phyloP scores from a whole-genome alignment of 192 early-diverging fungal species.

The Lobosporangium transversale region DNA sequence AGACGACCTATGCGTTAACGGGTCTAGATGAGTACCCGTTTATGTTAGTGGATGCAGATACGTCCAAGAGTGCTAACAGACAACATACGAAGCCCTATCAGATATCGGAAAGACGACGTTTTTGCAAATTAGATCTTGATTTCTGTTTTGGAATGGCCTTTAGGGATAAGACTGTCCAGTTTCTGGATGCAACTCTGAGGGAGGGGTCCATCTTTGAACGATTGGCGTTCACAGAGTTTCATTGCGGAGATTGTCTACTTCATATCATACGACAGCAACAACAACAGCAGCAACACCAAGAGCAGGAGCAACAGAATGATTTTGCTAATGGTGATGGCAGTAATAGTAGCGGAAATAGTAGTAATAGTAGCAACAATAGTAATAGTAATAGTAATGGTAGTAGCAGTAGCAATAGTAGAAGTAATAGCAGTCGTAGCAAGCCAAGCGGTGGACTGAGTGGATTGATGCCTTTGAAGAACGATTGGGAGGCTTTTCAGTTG shows the following conservation, averaged over 20 bases:
- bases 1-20: slow-evolving; percentile 20
- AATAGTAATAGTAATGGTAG: no score
- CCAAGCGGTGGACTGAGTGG: background rate
- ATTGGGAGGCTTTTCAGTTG: background rate
- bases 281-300: no score
- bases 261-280: slow-evolving; percentile 22
- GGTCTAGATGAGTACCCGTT: slow-evolving; percentile 48
- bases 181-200: slow-evolving; percentile 1
- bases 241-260: slow-evolving; percentile 53
- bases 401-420: no score
- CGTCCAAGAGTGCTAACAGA: background rate
- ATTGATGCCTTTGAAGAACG: slow-evolving; percentile 15
- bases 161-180: background rate
- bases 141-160: slow-evolving; percentile 47
- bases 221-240: slow-evolving; percentile 40
- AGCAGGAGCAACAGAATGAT: no score
- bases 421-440: no score
- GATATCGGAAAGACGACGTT: background rate
- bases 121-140: slow-evolving; percentile 29
- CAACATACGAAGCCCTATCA: background rate
- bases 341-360: no score
- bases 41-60: background rate
- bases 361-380: no score
- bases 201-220: slow-evolving; percentile 31
- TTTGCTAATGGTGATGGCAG: no score